Percentiles rank a stretch among this genome's conserved stretches.
Evolutionary conservation across 2,329 filamentous ascomycete genomes (phyloP).

Genomic region (Pyricularia pennisetigena): DNA sequence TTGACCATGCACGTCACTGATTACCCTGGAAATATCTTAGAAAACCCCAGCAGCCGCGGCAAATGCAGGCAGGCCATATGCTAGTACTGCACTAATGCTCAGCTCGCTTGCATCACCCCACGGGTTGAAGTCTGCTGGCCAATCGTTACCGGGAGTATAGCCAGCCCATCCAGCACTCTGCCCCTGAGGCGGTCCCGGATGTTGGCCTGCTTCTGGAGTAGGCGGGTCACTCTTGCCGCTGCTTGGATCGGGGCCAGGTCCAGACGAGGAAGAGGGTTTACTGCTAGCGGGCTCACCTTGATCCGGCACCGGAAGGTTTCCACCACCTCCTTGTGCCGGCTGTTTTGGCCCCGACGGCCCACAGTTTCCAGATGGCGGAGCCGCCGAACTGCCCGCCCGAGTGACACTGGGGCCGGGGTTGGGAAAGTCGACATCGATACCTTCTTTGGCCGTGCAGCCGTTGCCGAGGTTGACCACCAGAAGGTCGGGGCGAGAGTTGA

Average conservation of each 20-base stretch:
- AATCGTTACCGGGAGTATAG: neutral
- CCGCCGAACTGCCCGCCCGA: neutral
- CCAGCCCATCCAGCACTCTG: neutral
- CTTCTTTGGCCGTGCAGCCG: slow-evolving; percentile 7
- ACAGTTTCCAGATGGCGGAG: neutral
- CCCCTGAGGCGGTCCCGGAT: neutral
- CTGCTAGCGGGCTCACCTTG: neutral
- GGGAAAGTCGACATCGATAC: slow-evolving; percentile 8
- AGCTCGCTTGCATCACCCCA: neutral
- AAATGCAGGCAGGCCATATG: neutral
- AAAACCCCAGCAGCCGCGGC: neutral
- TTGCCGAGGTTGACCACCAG: slow-evolving; percentile 10
- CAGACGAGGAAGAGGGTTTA: neutral
- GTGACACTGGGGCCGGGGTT: slow-evolving; percentile 8
- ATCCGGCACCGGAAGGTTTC: neutral
- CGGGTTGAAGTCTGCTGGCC: neutral
- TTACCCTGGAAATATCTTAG: neutral
- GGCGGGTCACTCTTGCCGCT: neutral
- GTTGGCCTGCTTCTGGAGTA: neutral
- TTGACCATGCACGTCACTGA: neutral
- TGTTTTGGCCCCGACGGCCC: neutral
- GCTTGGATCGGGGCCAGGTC: neutral
- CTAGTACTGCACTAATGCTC: neutral
- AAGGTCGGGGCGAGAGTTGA: slow-evolving; percentile 6
- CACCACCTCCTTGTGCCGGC: neutral